Percentiles rank a stretch among this genome's conserved stretches.
Evolutionary conservation across 306 rosid species (phyloP).

Genomic region (Sesbania bispinosa): DNA sequence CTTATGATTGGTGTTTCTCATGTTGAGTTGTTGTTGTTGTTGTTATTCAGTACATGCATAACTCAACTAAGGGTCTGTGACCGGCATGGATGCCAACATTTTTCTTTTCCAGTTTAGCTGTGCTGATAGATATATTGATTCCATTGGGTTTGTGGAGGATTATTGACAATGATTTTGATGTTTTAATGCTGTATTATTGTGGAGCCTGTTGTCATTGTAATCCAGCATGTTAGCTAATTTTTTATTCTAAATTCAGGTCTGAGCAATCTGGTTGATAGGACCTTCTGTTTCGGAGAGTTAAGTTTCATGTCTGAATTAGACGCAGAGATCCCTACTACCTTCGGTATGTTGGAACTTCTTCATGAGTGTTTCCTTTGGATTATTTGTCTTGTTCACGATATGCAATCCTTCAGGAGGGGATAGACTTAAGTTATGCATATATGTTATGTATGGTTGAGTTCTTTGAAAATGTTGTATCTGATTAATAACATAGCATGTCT

Average conservation of each 20-base stretch:
- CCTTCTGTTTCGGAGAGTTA: constrained; percentile 32
- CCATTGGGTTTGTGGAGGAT: neutral
- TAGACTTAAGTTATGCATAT: neutral
- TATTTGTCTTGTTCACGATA: neutral
- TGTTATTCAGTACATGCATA: neutral
- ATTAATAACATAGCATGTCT: neutral
- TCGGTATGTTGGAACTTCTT: constrained; percentile 41
- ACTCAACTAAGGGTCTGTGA: neutral
- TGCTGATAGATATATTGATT: neutral
- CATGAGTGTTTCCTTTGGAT: neutral
- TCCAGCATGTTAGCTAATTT: neutral
- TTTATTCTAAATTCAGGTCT: constrained; percentile 30
- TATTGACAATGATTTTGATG: neutral
- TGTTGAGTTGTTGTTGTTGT: neutral
- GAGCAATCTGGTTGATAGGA: constrained; percentile 45
- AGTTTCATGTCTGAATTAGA: constrained; percentile 85
- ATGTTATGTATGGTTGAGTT: neutral
- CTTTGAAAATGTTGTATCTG: neutral
- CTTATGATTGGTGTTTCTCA: neutral
- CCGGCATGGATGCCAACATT: neutral
- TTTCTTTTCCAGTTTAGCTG: neutral
- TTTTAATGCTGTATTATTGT: neutral
- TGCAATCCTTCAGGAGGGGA: neutral
- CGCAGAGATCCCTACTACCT: constrained; percentile 70
- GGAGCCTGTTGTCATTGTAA: neutral